Evolutionary conservation across 257 asterid genomes (phyloP).

Genomic region (Solanum sejunctum): DNA sequence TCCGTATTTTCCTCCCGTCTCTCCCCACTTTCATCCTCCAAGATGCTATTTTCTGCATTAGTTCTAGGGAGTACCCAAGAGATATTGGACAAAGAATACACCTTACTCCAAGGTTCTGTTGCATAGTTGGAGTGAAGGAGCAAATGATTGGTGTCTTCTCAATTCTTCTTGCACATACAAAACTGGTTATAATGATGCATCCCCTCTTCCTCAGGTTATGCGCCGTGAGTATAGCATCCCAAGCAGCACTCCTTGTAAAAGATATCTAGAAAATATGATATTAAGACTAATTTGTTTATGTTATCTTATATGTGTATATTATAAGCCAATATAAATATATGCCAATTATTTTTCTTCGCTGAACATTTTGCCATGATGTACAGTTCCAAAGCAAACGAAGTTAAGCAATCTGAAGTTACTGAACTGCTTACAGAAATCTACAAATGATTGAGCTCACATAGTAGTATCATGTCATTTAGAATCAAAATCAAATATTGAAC

Average conservation of each 20-base stretch:
- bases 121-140: conserved; percentile 5
- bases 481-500: neutral
- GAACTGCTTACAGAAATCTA: neutral
- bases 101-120: neutral
- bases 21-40: neutral
- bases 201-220: conserved; percentile 5
- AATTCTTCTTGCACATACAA: neutral
- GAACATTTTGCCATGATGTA: neutral
- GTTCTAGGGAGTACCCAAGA: neutral
- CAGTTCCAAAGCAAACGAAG: neutral
- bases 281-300: neutral
- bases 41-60: conserved; percentile 1
- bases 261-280: conserved; percentile 2
- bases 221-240: conserved; percentile 6
- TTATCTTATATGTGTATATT: neutral
- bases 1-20: neutral
- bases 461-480: neutral
- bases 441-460: neutral
- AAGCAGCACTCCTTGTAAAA: conserved; percentile 6
- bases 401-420: neutral
- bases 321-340: neutral
- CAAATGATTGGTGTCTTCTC: conserved; percentile 2
- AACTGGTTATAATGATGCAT: neutral
- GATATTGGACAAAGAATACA: neutral
- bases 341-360: neutral